Base-by-base conservation (phyloP, 371 early-diverging fungal genomes). In the Circinella umbellata region DNA sequence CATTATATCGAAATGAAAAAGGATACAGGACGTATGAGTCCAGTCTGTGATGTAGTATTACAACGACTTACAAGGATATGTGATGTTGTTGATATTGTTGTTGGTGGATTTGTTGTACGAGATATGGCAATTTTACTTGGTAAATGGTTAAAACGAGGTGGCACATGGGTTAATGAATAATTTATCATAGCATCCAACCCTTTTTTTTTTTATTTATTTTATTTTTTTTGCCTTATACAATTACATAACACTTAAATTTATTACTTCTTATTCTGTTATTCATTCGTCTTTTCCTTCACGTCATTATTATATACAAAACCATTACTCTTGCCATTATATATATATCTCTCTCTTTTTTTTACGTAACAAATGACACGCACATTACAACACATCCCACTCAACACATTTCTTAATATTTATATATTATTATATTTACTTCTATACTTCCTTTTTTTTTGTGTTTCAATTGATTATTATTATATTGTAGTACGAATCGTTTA, bases 71-170 rank as follows among this genome's bases (percentile, higher is more conserved):
- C 64, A 59, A 77, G 73, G 62, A 75, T 84, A 8, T 81, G 84
- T 68, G 73, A 76, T 38, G 67, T 70, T 9, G 74, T 81, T 57
- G 77, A 75, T 72, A 61, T 66, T 3, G 74, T 82, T 1, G 67
- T 85, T 47, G 82, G 85, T 37, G 83, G 83, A 10, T 82, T 85
- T 70, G 78, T 82, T 8, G 69, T 85, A 11, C 74, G 78, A 46
- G 85, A 85, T 68, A 71, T 85, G 37, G 78, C 85, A 7, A 49
- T 85, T 35, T 64, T 85, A 9, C 75, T 85, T 54, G 80, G 80
- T 8, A 82, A 85, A 78, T 85, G 85, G 85, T 63, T 85, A 47
- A 85, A 85, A 67, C 69, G 85, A 65, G 82, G 85, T 20, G 76
- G 81, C 10, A 72, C 76, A 46, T 85, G 85, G 85, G 85, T 82